Evolutionary conservation across 2,329 filamentous ascomycete species (phyloP), one percentile per base, ranked within the genome.

Genomic region (Alternaria sp.): DNA sequence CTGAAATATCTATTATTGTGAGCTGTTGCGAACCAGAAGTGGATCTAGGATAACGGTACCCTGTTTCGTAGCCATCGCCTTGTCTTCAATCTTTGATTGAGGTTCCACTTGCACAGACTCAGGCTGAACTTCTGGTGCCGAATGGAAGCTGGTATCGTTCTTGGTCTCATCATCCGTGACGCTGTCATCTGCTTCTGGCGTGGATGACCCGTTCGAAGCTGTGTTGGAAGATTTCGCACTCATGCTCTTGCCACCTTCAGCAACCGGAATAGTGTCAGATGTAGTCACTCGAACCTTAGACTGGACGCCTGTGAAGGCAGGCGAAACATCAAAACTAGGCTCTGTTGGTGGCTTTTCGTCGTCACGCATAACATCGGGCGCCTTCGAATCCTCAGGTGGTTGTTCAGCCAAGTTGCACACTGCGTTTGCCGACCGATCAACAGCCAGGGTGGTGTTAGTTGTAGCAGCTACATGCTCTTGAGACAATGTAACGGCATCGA

Each of bases 131-230:
- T 72, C 62, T 54, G 61, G 60, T 9, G 68, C 68, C 3, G 67
- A 69, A 24, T 70, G 60, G 29, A 68, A 72, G 50, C 66, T 73
- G 13, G 50, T 48, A 21, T 73, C 67, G 8, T 69, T 62, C 51
- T 68, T 69, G 14, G 61, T 57, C n/a, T 71, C 67, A 24, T 71
- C 67, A 17, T 73, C 69, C 2, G 68, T 69, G 11, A 21, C 17
- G 6, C 46, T n/a, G 3, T 68, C 57, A 21, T 58, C 46, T 5
- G 24, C 54, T 51, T 28, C 9, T 33, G 17, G n/a, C 34, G 45
- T 31, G 5, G 21, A 36, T 17, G 24, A 17, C 26, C 44, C 41
- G 24, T 39, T 28, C 26, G 26, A 10, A 48, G 29, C 7, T 24
- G 36, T 26, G 13, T 34, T 29, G 6, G 31, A 13, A 4, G 13